phyloP scores from a whole-genome alignment of 2,329 filamentous ascomycete genomes.

The Xylariaceae sp. region DNA sequence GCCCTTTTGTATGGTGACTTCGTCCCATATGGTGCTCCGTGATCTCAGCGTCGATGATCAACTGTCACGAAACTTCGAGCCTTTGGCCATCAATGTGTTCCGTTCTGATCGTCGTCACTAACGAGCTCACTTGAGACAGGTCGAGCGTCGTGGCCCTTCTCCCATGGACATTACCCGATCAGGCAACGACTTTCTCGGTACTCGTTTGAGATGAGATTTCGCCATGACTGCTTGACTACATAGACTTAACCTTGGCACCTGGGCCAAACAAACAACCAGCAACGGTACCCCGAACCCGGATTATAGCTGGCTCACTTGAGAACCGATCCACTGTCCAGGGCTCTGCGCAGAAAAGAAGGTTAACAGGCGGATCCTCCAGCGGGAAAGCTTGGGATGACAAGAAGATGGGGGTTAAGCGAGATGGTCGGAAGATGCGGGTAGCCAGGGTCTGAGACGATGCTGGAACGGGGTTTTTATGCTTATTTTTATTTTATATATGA shows the following conservation, averaged over 20 bases:
- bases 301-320: not conserved
- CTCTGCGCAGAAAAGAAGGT: slow-evolving; percentile 30
- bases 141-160: slow-evolving; percentile 6
- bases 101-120: slow-evolving; percentile 30
- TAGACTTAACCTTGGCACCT: too few species aligned
- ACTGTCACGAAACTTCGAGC: slow-evolving; percentile 14
- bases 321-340: slow-evolving; percentile 16
- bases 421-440: slow-evolving; percentile 20
- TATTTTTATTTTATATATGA: too few species aligned
- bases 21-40: slow-evolving; percentile 5
- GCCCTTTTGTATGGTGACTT: slow-evolving; percentile 31
- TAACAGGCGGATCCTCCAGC: slow-evolving; percentile 22
- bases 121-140: slow-evolving; percentile 31
- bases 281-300: slow-evolving; percentile 1
- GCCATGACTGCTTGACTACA: too few species aligned
- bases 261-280: slow-evolving; percentile 21
- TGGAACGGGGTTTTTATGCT: slow-evolving; percentile 31
- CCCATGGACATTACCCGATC: slow-evolving; percentile 18
- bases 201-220: slow-evolving; percentile 10
- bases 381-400: not conserved
- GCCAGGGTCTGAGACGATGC: slow-evolving; percentile 37
- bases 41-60: slow-evolving; percentile 5
- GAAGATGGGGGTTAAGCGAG: slow-evolving; percentile 17
- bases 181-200: slow-evolving; percentile 19
- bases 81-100: slow-evolving; percentile 8